phyloP scores from a whole-genome alignment of 352 stramenopile species.

The Phytophthora podocarpi region DNA sequence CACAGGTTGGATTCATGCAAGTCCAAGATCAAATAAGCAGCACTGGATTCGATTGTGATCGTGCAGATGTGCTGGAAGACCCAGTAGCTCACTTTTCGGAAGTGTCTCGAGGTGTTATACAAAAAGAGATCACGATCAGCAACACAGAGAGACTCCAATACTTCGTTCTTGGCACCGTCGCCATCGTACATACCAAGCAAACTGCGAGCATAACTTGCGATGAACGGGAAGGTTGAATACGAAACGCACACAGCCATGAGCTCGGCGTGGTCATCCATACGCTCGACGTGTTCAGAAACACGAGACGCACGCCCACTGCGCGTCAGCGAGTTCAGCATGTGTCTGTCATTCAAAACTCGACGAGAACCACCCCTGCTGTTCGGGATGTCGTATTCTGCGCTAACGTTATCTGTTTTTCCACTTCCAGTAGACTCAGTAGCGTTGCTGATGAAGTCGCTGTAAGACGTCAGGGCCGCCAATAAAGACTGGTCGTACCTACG shows the following conservation, averaged over 20 bases:
- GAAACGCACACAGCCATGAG: slow-evolving; percentile 77
- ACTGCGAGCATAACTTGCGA: slow-evolving; percentile 82
- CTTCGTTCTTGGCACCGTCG: slow-evolving; percentile 65
- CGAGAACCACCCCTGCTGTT: slow-evolving; percentile 18
- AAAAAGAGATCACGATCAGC: slow-evolving; percentile 66
- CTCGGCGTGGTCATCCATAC: slow-evolving; percentile 71
- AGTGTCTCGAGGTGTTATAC: slow-evolving; percentile 70
- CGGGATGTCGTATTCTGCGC: slow-evolving; percentile 32
- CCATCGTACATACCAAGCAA: slow-evolving; percentile 75
- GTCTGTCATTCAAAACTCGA: slow-evolving; percentile 32
- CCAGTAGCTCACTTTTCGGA: slow-evolving; percentile 81
- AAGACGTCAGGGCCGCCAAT: slow-evolving; percentile 65
- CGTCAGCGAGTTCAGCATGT: slow-evolving; percentile 76
- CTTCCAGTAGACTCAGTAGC: slow-evolving; percentile 8
- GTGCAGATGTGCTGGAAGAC: slow-evolving; percentile 86
- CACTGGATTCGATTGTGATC: slow-evolving; percentile 67
- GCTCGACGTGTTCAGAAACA: slow-evolving; percentile 68
- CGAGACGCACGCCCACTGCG: slow-evolving; percentile 60
- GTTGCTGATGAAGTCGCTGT: slow-evolving; percentile 75
- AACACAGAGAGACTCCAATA: slow-evolving; percentile 55
- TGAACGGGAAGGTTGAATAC: slow-evolving; percentile 87
- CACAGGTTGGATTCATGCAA: slow-evolving; percentile 83
- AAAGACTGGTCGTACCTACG: slow-evolving; percentile 67
- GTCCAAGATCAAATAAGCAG: slow-evolving; percentile 81
- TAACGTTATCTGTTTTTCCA: slow-evolving; percentile 35